Evolutionary conservation across 2,329 filamentous ascomycete genomes (phyloP), one percentile per base, ranked within the genome.

Genomic region (Lojkania enalia): DNA sequence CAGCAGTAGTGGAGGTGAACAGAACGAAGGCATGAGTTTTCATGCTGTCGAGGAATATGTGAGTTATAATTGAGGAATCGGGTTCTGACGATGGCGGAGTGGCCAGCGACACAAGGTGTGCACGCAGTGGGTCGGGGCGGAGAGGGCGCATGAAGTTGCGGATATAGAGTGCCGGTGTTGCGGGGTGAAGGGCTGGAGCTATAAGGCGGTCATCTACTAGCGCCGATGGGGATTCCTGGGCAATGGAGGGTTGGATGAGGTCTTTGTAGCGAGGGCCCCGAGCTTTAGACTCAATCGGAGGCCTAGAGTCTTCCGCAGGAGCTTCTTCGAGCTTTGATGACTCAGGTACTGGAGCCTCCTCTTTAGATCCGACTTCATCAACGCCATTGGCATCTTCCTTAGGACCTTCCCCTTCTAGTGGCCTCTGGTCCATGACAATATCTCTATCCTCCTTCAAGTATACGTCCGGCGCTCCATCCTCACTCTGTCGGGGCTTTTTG

Each of bases 61-160:
- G 74, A 15, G 79, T 71, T 29, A 96, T 75, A 11, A 82, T 71
- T 25, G 80, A 75, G 4, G 79, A 66, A 38, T 84, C 75, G 3
- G 63, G 60, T 1, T 76, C 69, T 2, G 77, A 67, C 15, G 73
- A 67, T 1, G 80, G 74, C 1, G 84, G 76, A 2, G 83, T 77
- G 2, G 89, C 88, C 30, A 96, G 79, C 5, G 79, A 73, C 32
- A 81, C 66, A 3, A 97, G 77, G 61, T 96, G 84, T 1, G 80
- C 77, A 57, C 81, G 82, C 1, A 97, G 79, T 14, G 77, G 75
- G 19, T 76, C 73, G 0, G 83, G 80, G 47, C 89, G 86, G 16
- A 97, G 76, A 7, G 94, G 91, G 35, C 92, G 85, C 83, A 95
- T 91, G 42, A 97, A 82, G 60, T 96, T 86, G 67, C 86, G 85